Conservation (phyloP, 148 eudicot genomes). For the Fagopyrum homotropicum region DNA sequence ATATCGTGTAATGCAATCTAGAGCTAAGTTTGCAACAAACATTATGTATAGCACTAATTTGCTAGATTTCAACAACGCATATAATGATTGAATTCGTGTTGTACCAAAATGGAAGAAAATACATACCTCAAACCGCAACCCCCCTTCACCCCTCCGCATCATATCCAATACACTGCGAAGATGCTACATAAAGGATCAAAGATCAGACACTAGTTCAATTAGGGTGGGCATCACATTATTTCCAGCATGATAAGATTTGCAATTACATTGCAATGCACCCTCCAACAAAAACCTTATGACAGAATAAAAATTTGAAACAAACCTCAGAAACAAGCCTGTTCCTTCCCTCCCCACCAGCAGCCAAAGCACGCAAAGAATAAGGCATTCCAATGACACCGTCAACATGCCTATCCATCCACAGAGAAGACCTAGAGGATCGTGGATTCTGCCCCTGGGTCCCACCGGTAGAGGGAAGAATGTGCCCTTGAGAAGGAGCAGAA, state of each 20-base stretch:
- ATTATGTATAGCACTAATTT: background rate
- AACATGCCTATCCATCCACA: constrained; percentile 57
- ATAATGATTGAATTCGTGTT: background rate
- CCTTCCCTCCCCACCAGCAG: constrained; percentile 81
- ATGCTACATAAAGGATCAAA: constrained; percentile 29
- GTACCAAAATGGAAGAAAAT: background rate
- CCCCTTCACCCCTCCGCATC: constrained; percentile 85
- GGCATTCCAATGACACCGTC: constrained; percentile 54
- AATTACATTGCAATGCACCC: background rate
- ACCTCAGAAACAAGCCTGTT: constrained; percentile 89
- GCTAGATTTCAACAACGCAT: background rate
- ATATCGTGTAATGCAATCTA: too few relatives aligned
- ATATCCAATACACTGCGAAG: constrained; percentile 77
- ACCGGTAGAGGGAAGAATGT: constrained; percentile 28
- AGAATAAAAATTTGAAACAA: background rate
- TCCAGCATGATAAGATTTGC: background rate
- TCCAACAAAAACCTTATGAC: background rate
- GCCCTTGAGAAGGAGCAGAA: constrained; percentile 38
- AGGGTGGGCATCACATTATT: background rate
- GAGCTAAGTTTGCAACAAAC: too few relatives aligned
- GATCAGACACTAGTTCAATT: background rate
- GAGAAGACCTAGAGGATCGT: constrained; percentile 39
- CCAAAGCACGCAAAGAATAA: constrained; percentile 48
- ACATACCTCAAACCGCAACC: constrained; percentile 74
- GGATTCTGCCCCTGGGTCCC: constrained; percentile 35